These are phyloP conservation scores for Daldinia sp. DNA, from an alignment of 2,329 filamentous ascomycete genomes.

Conservation along the genomic window DNA sequence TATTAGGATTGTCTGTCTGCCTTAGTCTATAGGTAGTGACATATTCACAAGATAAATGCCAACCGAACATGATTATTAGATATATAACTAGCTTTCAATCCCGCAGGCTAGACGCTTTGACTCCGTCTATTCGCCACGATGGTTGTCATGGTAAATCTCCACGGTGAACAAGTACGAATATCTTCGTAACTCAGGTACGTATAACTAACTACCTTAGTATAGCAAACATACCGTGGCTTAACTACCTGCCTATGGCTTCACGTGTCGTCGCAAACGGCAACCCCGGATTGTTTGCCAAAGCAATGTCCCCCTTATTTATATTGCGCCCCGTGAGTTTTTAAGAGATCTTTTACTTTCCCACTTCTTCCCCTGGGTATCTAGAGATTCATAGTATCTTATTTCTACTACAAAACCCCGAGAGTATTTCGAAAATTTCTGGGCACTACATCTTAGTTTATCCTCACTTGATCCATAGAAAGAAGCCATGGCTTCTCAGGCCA, in stretches of 20 bases:
- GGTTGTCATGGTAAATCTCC: not conserved
- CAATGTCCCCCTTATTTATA: not conserved
- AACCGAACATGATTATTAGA: not conserved
- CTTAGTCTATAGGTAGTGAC: not conserved
- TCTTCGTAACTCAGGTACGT: not conserved
- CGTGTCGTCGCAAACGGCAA: not conserved
- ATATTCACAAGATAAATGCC: not conserved
- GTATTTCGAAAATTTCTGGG: not conserved
- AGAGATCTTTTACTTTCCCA: not conserved
- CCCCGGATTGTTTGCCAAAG: not conserved
- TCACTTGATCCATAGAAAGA: not conserved
- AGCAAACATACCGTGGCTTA: not conserved
- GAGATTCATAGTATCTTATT: not conserved
- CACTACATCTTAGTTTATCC: not conserved
- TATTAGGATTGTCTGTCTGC: not conserved
- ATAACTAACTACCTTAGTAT: too few relatives aligned
- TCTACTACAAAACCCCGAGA: not conserved
- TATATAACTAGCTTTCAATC: not conserved
- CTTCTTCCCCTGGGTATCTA: not conserved
- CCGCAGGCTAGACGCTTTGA: not conserved
- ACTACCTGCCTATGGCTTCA: not conserved
- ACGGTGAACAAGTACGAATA: not conserved
- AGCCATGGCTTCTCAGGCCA: slow-evolving; percentile 11
- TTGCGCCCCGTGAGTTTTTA: not conserved
- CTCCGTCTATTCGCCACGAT: not conserved